Evolutionary conservation across 2,329 filamentous ascomycete species (phyloP).

Genomic region (Zasmidium cellare): DNA sequence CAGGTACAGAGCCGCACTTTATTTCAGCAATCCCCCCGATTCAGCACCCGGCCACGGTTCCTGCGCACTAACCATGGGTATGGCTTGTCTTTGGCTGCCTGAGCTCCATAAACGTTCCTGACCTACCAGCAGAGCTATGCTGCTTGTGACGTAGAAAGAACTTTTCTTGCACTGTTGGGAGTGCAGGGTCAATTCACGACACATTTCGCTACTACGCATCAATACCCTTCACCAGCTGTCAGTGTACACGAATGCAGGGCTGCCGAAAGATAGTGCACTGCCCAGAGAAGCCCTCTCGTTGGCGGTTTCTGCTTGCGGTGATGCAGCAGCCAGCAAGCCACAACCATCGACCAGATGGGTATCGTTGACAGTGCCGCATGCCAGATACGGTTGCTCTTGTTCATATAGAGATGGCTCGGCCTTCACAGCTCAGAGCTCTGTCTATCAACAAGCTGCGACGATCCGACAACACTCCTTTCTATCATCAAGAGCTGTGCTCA

Average conservation of each 20-base stretch:
- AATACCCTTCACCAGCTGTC: background rate
- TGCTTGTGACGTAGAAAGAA: slow-evolving; percentile 16
- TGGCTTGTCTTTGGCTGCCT: slow-evolving; percentile 19
- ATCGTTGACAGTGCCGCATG: background rate
- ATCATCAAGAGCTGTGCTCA: background rate
- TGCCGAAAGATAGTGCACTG: slow-evolving; percentile 1
- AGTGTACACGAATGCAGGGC: slow-evolving; percentile 3
- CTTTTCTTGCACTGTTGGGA: background rate
- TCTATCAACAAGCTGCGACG: background rate
- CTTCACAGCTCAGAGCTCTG: background rate
- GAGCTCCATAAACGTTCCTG: slow-evolving; percentile 11
- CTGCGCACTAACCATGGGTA: slow-evolving; percentile 2
- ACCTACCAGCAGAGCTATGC: slow-evolving; percentile 6
- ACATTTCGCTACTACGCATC: slow-evolving; percentile 1
- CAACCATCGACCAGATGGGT: background rate
- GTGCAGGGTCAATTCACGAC: background rate
- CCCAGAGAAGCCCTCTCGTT: slow-evolving; percentile 1
- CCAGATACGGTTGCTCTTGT: background rate
- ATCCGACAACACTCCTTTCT: background rate
- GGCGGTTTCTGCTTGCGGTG: background rate
- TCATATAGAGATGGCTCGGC: slow-evolving; percentile 3
- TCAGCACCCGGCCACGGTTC: background rate
- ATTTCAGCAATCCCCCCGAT: slow-evolving; percentile 11
- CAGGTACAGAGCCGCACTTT: slow-evolving; percentile 21
- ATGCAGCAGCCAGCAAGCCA: slow-evolving; percentile 1